These are phyloP conservation scores for Chlamydomonas sphaeroides DNA, from an alignment of 139 green algal genomes.

Conservation along the genomic window DNA sequence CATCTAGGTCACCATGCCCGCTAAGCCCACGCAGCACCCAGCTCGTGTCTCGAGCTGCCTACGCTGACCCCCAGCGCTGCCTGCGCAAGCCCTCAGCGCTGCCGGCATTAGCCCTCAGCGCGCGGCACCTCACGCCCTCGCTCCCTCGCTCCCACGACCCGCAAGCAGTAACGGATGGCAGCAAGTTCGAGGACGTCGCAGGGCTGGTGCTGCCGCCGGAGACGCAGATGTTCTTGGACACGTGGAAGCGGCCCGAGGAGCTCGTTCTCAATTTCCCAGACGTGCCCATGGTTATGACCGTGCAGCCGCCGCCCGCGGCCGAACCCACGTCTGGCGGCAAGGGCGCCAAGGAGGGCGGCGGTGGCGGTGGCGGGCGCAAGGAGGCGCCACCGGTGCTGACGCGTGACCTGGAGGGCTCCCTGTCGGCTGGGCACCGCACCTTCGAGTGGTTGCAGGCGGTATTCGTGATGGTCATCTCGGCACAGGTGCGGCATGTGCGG, in stretches of 20 bases:
- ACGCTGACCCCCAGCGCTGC: no score
- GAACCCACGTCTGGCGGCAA: background rate
- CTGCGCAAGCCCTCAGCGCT: no score
- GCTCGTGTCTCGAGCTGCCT: no score
- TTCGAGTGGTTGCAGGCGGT: conserved; percentile 75
- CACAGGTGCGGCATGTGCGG: no score
- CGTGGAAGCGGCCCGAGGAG: conserved; percentile 80
- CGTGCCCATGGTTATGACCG: conserved; percentile 57
- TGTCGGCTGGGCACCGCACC: conserved; percentile 65
- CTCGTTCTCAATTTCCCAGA: conserved; percentile 62
- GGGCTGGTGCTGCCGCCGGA: conserved; percentile 60
- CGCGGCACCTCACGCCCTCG: no score
- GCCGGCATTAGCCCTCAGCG: no score
- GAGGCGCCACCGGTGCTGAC: conserved; percentile 2
- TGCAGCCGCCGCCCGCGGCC: background rate
- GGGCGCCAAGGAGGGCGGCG: background rate
- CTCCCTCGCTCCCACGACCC: no score
- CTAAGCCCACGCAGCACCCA: no score
- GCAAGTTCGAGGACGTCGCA: conserved; percentile 68
- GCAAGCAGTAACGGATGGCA: no score
- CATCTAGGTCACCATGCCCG: no score
- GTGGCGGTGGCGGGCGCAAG: background rate
- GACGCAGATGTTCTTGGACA: conserved; percentile 63
- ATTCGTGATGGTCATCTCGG: conserved; percentile 57
- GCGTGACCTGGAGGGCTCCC: conserved; percentile 55